phyloP scores from a whole-genome alignment of 1,284 basidiomycete genomes.

The Pascua guehoae region DNA sequence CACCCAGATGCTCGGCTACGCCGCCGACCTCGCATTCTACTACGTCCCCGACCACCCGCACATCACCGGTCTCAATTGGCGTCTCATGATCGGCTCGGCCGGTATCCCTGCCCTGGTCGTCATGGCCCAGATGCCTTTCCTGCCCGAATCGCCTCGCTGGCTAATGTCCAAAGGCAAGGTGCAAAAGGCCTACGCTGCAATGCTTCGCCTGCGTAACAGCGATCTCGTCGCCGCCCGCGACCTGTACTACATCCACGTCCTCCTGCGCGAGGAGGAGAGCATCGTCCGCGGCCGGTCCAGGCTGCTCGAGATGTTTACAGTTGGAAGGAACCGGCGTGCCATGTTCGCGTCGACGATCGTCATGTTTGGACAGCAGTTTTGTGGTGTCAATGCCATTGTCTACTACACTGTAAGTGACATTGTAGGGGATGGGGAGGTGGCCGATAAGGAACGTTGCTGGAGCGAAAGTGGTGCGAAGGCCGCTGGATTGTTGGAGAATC shows the following conservation, averaged over 20 bases:
- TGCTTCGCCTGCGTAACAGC: conserved; percentile 62
- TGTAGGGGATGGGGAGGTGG: neutral
- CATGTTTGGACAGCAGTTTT: conserved; percentile 59
- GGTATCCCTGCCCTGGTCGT: conserved; percentile 48
- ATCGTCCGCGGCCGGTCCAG: conserved; percentile 10
- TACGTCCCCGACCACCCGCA: conserved; percentile 19
- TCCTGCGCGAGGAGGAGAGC: conserved; percentile 12
- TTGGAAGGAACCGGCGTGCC: conserved; percentile 64
- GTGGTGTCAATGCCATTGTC: conserved; percentile 32
- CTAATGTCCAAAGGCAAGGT: conserved; percentile 66
- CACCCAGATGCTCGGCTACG: conserved; percentile 29
- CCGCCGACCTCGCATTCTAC: conserved; percentile 29
- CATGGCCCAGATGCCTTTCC: conserved; percentile 45
- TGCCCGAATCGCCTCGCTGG: conserved; percentile 67
- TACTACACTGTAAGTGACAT: neutral
- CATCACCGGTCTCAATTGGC: conserved; percentile 40
- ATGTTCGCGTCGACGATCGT: conserved; percentile 64
- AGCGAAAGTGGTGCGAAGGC: conserved; percentile 3
- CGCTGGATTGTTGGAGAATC: conserved; percentile 47
- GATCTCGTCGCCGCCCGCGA: conserved; percentile 70
- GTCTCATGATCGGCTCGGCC: conserved; percentile 49
- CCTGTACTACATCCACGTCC: conserved; percentile 51
- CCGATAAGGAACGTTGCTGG: too few species aligned
- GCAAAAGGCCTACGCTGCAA: conserved; percentile 61
- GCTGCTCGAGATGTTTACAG: conserved; percentile 16